Evolutionary conservation across 768 basidiomycete species (phyloP).

Genomic region (Kwoniella europaea): DNA sequence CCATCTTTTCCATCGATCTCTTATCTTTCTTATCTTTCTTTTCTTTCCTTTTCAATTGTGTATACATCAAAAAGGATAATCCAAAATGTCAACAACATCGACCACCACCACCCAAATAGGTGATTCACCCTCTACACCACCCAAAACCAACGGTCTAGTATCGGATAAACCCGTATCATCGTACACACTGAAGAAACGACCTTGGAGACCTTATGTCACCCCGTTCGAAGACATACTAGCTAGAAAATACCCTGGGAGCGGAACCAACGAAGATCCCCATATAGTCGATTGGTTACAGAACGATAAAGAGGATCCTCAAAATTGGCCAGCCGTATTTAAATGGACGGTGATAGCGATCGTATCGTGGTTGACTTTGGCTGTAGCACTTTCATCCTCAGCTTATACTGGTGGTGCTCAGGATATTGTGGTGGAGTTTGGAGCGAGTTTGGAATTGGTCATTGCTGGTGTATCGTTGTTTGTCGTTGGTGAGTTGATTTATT

Average conservation of each 20-base stretch:
- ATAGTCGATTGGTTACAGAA: constrained; percentile 55
- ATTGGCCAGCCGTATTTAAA: constrained; percentile 47
- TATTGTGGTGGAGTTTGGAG: constrained; percentile 38
- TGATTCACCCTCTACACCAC: not conserved
- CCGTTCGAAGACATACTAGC: constrained; percentile 45
- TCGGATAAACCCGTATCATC: constrained; percentile 24
- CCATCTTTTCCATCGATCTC: too few relatives aligned
- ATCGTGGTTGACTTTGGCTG: constrained; percentile 49
- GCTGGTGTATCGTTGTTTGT: constrained; percentile 57
- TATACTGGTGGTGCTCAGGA: constrained; percentile 44
- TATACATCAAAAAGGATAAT: not conserved
- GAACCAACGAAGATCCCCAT: constrained; percentile 53
- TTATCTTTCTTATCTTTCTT: not conserved
- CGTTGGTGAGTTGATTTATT: constrained; percentile 47
- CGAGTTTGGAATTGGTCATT: constrained; percentile 40
- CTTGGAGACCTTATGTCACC: constrained; percentile 50
- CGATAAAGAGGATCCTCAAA: constrained; percentile 55
- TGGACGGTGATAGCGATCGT: constrained; percentile 50
- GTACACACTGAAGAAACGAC: constrained; percentile 41
- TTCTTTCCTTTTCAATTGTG: not conserved
- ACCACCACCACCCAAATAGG: constrained; percentile 24
- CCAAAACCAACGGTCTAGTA: not conserved
- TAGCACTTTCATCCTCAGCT: constrained; percentile 49
- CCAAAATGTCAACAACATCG: constrained; percentile 19
- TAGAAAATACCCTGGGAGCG: constrained; percentile 49